Evolutionary conservation across 345 rosid genomes (phyloP).

Genomic region (Eutrema japonicum): DNA sequence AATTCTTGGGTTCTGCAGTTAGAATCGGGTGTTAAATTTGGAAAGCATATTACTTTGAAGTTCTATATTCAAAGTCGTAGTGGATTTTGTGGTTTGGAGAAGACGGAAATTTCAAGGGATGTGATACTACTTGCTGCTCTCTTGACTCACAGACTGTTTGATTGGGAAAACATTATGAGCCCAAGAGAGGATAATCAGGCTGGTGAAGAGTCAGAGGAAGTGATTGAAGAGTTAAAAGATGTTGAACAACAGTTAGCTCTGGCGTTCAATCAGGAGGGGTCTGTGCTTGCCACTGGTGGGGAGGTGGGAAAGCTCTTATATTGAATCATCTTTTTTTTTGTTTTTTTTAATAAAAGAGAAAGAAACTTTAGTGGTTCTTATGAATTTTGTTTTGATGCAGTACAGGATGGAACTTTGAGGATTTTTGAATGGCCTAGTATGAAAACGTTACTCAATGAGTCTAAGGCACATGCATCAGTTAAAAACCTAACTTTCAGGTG

Average conservation of each 20-base stretch:
- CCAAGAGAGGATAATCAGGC: conserved; percentile 50
- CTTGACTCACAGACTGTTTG: conserved; percentile 59
- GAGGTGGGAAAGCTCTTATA: conserved; percentile 66
- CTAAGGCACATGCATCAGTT: conserved; percentile 64
- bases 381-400: conserved; percentile 56
- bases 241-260: conserved; percentile 80
- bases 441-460: conserved; percentile 65
- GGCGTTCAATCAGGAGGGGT: conserved; percentile 68
- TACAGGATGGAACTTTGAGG: conserved; percentile 91
- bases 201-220: conserved; percentile 59
- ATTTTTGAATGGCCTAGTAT: conserved; percentile 93
- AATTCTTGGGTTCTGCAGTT: background rate
- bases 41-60: conserved; percentile 7
- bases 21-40: background rate
- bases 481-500: conserved; percentile 88
- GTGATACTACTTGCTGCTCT: conserved; percentile 5
- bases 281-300: conserved; percentile 75
- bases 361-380: conserved; percentile 31
- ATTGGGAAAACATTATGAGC: conserved; percentile 61
- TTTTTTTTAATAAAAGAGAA: conserved; percentile 1
- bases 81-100: conserved; percentile 14
- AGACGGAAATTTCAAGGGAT: conserved; percentile 4
- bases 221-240: conserved; percentile 56
- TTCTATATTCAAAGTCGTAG: conserved; percentile 15
- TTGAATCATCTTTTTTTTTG: too few species aligned